phyloP scores from a whole-genome alignment of 139 green algal genomes.

The Auxenochlorella protothecoides region DNA sequence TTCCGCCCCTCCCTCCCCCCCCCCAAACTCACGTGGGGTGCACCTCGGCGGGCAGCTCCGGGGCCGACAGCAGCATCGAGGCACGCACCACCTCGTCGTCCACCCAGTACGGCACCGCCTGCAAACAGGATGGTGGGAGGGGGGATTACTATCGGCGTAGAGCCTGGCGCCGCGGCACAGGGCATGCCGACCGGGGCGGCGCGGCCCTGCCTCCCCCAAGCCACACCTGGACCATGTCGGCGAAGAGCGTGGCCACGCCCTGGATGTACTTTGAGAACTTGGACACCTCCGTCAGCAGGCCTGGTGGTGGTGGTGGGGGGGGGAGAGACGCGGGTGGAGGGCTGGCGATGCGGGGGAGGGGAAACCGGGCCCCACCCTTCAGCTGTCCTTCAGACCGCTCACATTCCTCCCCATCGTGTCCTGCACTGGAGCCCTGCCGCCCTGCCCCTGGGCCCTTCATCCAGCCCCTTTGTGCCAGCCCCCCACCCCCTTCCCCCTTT shows the following conservation, averaged over 20 bases:
- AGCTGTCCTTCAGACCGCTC: background rate
- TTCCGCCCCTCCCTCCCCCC: too few relatives aligned
- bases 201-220: too few relatives aligned
- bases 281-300: constrained; percentile 51
- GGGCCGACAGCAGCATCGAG: constrained; percentile 39
- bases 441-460: too few relatives aligned
- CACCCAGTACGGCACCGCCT: constrained; percentile 89
- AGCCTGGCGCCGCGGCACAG: too few relatives aligned
- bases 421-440: too few relatives aligned
- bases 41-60: background rate
- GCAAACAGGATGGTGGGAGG: background rate
- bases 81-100: constrained; percentile 67
- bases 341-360: background rate
- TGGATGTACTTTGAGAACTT: constrained; percentile 95
- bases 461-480: too few relatives aligned
- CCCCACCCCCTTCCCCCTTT: background rate
- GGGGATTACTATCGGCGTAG: too few relatives aligned
- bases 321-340: background rate
- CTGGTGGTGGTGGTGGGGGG: background rate
- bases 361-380: background rate
- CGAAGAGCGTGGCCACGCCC: constrained; percentile 68
- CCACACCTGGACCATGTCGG: constrained; percentile 59
- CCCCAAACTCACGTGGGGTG: background rate
- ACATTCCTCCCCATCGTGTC: too few relatives aligned
- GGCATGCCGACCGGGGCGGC: too few relatives aligned